Evolutionary conservation across 1,284 basidiomycete species (phyloP), one percentile per base, ranked within the genome.

Genomic region (Gomphus bonarii): DNA sequence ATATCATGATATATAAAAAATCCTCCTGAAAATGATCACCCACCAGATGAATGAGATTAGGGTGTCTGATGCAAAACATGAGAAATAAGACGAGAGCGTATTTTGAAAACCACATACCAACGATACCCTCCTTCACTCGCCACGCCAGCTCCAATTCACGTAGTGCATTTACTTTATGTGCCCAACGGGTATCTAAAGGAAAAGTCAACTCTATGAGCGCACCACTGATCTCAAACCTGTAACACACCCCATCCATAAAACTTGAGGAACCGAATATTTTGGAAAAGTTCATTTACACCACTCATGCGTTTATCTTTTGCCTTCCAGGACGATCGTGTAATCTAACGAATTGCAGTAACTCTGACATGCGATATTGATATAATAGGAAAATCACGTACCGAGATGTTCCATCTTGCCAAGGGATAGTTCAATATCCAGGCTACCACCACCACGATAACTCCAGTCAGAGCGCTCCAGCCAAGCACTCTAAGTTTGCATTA

Each of bases 381-480:
- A 59, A 53, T 51, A 35, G 20, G 40, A 16, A 43, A 10, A 54
- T 12, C 16, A 69, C 79, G 58, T 59, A 86, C 84, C 57, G 73
- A 76, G 58, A 91, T 74, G 61, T 83, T 83, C 60, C 84, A 81
- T 63, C 76, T 80, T 4, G 79, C 79, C 47, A 89, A 67, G 1
- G 81, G 80, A 60, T 81, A 83, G 65, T 85, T 86, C 60, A 87
- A 63, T 1, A 81, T 72, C 59, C 84, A 84, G 5, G 83, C 83
- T 3, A 88, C 61, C 5, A 84, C 65, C 16, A 92, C 77, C 30
- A 91, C 80, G 14, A 77, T 73, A 3, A 91, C 81, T n/a, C 88
- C 88, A 12, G 84, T 82, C 31, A 93, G 75, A 0, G 87, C 82
- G 46, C 87, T 87, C 86, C 88, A 91, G 8, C 91, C 91, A 42